These are phyloP conservation scores for Artemisia princeps DNA, from an alignment of 140 eudicot genomes.

Conservation along the genomic window DNA sequence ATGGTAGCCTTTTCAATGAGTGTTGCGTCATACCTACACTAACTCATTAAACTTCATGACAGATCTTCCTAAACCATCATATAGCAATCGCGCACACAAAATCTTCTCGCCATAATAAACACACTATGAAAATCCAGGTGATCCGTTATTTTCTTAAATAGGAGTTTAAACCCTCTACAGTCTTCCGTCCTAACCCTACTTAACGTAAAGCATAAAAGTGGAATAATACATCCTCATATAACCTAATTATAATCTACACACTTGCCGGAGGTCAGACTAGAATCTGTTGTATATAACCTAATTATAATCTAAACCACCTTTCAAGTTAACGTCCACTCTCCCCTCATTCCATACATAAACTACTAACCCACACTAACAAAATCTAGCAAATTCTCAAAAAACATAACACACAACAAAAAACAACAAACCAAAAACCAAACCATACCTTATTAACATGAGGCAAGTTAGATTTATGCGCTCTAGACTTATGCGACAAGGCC, in stretches of 20 bases:
- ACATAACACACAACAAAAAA: background rate
- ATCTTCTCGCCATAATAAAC: too few species aligned
- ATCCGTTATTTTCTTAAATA: background rate
- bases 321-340: background rate
- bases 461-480: conserved; percentile 62
- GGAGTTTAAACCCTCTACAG: background rate
- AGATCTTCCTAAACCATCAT: background rate
- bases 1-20: background rate
- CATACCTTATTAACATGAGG: conserved; percentile 78
- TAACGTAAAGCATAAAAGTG: background rate
- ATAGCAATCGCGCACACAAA: background rate
- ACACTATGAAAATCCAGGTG: background rate
- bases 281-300: background rate
- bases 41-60: background rate
- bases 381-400: conserved; percentile 13
- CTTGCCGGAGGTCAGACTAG: too few species aligned
- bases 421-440: conserved; percentile 11
- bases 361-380: too few species aligned
- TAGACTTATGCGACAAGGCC: conserved; percentile 60
- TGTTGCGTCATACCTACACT: background rate
- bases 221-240: background rate
- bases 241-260: background rate
- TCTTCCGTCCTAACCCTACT: background rate
- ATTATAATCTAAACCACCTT: background rate
- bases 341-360: background rate